These are phyloP conservation scores for Neurospora sublineolata DNA, from an alignment of 495 filamentous ascomycete species.

Conservation along the genomic window DNA sequence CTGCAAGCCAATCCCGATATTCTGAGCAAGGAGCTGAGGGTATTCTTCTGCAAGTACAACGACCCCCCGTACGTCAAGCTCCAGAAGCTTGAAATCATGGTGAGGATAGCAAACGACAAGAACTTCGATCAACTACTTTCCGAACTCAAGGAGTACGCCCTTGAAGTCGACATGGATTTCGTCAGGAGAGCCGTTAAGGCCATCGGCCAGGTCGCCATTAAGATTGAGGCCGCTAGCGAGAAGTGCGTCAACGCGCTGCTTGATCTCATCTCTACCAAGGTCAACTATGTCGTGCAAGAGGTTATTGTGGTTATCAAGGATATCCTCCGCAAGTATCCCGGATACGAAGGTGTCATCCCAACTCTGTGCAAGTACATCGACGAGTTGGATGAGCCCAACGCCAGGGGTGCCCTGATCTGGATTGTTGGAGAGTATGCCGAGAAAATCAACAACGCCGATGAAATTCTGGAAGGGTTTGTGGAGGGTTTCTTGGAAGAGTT, in stretches of 20 bases:
- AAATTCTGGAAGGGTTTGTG: slow-evolving; percentile 86
- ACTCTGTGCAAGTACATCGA: slow-evolving; percentile 94
- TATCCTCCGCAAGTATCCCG: slow-evolving; percentile 97
- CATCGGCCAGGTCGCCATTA: slow-evolving; percentile 96
- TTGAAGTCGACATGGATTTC: slow-evolving; percentile 97
- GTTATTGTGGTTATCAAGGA: slow-evolving; percentile 99
- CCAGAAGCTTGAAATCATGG: slow-evolving; percentile 96
- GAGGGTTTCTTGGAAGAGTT: slow-evolving; percentile 89
- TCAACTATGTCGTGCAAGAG: slow-evolving; percentile 99
- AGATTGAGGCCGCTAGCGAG: slow-evolving; percentile 87
- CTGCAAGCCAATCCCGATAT: slow-evolving; percentile 90
- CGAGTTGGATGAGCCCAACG: slow-evolving; percentile 95
- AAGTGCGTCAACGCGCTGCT: slow-evolving; percentile 87
- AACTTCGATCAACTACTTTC: slow-evolving; percentile 95
- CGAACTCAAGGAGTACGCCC: slow-evolving; percentile 92
- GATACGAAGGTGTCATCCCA: slow-evolving; percentile 94
- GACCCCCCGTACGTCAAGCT: slow-evolving; percentile 99
- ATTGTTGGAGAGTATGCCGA: slow-evolving; percentile 97
- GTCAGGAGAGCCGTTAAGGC: slow-evolving; percentile 95
- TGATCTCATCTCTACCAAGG: slow-evolving; percentile 92
- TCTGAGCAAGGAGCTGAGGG: slow-evolving; percentile 87
- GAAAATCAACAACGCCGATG: slow-evolving; percentile 91
- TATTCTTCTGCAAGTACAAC: slow-evolving; percentile 99
- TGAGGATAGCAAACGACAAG: slow-evolving; percentile 93
- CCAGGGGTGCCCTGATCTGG: slow-evolving; percentile 99